Base-by-base conservation (phyloP, 495 filamentous ascomycete genomes). In the Hypoxylon lenormandii region DNA sequence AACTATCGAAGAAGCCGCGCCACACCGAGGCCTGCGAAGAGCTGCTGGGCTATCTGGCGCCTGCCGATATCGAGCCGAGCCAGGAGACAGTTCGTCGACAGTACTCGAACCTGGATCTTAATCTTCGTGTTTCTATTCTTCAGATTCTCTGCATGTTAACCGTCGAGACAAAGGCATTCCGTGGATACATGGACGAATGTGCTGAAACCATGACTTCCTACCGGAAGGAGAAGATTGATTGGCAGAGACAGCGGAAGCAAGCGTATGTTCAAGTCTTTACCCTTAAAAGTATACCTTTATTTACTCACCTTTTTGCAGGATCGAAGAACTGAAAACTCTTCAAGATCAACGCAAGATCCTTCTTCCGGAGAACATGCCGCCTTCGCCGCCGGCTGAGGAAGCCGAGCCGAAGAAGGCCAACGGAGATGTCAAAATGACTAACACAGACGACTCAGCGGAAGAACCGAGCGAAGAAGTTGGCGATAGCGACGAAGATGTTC, bases 211-310 rank as follows among this genome's bases (percentile, higher is more conserved):
- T 97, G 96, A 98, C 95, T 2, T 87, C 87, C 42, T 90, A 93
- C 72, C 86, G 95, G 16, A 98, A 98, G 78, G 91, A 96, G 77
- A 98, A 97, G 79, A 97, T 97, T 58, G 91, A 96, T 68, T 89
- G 88, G 74, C 95, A 98, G 77, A 86, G 92, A 59, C 84, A 89
- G 55, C 87, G 91, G 71, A 97, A 95, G 76, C 83, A 84, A 76
- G 84, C 86, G 94, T 97, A 87, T 82, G 93, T 90, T 43, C 23
- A 46, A 22, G n/a, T 56, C 43, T 21, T 11, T 62, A 15, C 58
- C 42, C 23, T 10, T 64, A 60, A 3, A 28, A 13, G 12, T 15
- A 30, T 65, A 46, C 40, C n/a, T 36, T 28, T 7, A 15, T 46
- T 60, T 47, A 37, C 69, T 76, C 50, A 78, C 52, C 13, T 28